Conservation (phyloP, 2,329 filamentous ascomycete genomes). For the Daldinia sp. region DNA sequence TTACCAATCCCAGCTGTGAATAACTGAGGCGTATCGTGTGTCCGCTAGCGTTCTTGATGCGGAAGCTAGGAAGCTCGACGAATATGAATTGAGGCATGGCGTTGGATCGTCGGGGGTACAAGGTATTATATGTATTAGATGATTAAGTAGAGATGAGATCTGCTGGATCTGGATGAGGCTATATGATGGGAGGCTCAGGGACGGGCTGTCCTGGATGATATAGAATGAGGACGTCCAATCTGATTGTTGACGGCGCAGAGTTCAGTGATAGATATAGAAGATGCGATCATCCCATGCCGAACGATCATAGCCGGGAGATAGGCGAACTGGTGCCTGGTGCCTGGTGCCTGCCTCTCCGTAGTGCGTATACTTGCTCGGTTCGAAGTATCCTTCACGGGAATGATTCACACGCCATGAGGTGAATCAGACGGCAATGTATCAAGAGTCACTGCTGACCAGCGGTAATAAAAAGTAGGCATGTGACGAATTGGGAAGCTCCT, state of each 20-base stretch:
- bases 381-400: neutral
- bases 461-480: constrained; percentile 19
- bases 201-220: neutral
- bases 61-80: constrained; percentile 45
- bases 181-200: neutral
- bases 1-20: constrained; percentile 38
- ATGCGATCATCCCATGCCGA: constrained; percentile 5
- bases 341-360: neutral
- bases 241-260: constrained; percentile 5
- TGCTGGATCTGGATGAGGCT: neutral
- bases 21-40: constrained; percentile 37
- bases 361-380: constrained; percentile 17
- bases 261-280: constrained; percentile 20
- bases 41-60: constrained; percentile 41
- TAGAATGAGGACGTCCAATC: constrained; percentile 1
- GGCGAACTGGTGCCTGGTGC: constrained; percentile 12
- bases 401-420: constrained; percentile 9
- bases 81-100: constrained; percentile 45
- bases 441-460: constrained; percentile 19
- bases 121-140: neutral
- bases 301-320: constrained; percentile 12
- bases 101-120: neutral
- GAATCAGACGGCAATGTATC: constrained; percentile 13
- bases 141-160: neutral
- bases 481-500: constrained; percentile 16